Evolutionary conservation across 2,329 filamentous ascomycete species (phyloP), one percentile per base, ranked within the genome.

Genomic region (Clathrospora elynae): DNA sequence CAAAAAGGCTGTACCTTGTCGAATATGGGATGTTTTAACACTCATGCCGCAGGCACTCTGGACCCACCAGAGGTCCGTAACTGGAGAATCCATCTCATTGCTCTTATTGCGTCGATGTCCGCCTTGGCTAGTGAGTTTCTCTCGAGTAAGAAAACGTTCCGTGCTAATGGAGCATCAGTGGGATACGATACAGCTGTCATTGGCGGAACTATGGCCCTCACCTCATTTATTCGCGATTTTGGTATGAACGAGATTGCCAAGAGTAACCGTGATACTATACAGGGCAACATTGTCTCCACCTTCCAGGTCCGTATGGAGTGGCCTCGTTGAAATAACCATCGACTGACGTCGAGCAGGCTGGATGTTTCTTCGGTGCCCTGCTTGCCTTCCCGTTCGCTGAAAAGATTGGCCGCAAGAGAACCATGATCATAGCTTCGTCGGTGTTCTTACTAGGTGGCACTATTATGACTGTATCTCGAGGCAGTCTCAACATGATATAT

Each of bases 361-460:
- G 69, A 16, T 67, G 63, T 35, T 72, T 71, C 54, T 72, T 72
- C 29, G 69, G 70, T 17, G 67, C 68, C n/a, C 57, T 72, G 4
- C 46, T 68, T 33, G 67, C 68, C 3, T 74, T 77, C 40, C 73
- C 73, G 32, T 68, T 79, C 6, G 75, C 75, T 0, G 77, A 80
- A 44, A 70, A 67, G 22, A 70, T 76, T 20, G 77, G 77, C 11
- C 74, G 76, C 6, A 75, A 75, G 48, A 73, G 71, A 42, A 75
- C 74, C 5, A 70, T 81, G 23, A 73, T 80, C 38, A 52, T 73
- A 14, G 74, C 75, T 3, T 67, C 71, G 6, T 42, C 66, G 4
- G 66, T 77, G 10, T 79, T 78, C 53, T 55, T 73, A 4, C 53
- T 73, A 1, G 71, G 71, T 17, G 71, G 67, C 4, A 69, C 68